Evolutionary conservation across 164 flowering plant species (phyloP).

Genomic region (Paratinospora sagittata): DNA sequence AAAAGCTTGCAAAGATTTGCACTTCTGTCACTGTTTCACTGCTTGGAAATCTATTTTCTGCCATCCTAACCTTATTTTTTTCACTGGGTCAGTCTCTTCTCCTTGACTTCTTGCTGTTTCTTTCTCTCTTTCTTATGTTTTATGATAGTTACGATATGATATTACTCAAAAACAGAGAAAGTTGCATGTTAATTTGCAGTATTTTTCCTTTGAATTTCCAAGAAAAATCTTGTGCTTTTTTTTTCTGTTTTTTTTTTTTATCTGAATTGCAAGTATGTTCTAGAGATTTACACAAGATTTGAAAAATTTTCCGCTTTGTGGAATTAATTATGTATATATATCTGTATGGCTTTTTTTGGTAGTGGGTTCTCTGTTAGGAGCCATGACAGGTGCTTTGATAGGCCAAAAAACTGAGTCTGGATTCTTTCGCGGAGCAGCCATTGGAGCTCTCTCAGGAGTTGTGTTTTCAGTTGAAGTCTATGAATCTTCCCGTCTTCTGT

Average conservation of each 20-base stretch:
- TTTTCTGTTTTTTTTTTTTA: background rate
- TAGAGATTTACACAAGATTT: too few relatives aligned
- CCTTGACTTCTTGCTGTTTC: too few relatives aligned
- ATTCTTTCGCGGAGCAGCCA: slow-evolving; percentile 68
- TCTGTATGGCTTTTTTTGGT: slow-evolving; percentile 5
- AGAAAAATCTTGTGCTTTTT: background rate
- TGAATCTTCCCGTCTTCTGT: slow-evolving; percentile 62
- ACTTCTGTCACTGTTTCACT: background rate
- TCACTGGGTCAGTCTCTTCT: background rate
- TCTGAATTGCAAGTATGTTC: too few relatives aligned
- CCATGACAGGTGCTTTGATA: slow-evolving; percentile 76
- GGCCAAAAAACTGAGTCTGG: slow-evolving; percentile 88
- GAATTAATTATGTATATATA: background rate
- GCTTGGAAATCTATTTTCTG: background rate
- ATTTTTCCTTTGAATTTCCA: background rate
- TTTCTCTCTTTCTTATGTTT: background rate
- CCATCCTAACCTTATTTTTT: background rate
- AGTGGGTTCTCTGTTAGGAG: slow-evolving; percentile 78
- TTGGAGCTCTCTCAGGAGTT: slow-evolving; percentile 89
- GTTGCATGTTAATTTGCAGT: background rate
- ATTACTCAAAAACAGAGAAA: background rate
- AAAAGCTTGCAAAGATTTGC: background rate
- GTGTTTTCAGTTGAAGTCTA: slow-evolving; percentile 83
- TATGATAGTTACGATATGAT: background rate
- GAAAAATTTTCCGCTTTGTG: background rate